These are phyloP conservation scores for Fusarium sp. DNA, from an alignment of 2,329 filamentous ascomycete genomes.

Conservation along the genomic window DNA sequence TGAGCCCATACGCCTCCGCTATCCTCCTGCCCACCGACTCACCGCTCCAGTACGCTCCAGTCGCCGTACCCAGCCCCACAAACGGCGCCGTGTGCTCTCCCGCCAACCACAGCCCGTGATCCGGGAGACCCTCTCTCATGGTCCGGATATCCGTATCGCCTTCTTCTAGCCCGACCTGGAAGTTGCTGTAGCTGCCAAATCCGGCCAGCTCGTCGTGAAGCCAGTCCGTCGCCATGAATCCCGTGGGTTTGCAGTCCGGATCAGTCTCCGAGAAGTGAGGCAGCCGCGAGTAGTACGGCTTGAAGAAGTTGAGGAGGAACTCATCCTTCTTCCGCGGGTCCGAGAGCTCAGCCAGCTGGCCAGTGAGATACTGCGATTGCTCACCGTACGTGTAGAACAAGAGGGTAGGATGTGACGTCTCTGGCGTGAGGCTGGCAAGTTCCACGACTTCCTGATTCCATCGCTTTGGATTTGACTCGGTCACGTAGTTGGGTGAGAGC, in stretches of 20 bases:
- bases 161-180: constrained; percentile 78
- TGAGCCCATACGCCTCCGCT: constrained; percentile 62
- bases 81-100: constrained; percentile 94
- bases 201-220: constrained; percentile 82
- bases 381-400: constrained; percentile 84
- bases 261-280: constrained; percentile 71
- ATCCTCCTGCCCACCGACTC: constrained; percentile 80
- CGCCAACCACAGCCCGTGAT: constrained; percentile 82
- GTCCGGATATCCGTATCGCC: constrained; percentile 78
- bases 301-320: constrained; percentile 75
- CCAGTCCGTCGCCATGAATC: constrained; percentile 80
- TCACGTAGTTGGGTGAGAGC: constrained; percentile 76
- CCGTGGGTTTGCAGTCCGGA: constrained; percentile 70
- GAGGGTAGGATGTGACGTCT: constrained; percentile 79
- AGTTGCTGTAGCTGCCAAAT: constrained; percentile 86
- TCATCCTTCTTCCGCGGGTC: constrained; percentile 61
- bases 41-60: constrained; percentile 92
- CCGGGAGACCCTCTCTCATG: constrained; percentile 72
- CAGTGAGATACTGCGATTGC: constrained; percentile 67
- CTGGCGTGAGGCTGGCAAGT: constrained; percentile 72
- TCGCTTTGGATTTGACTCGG: constrained; percentile 67
- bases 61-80: constrained; percentile 87
- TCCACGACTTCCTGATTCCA: constrained; percentile 86
- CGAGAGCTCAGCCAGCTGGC: constrained; percentile 54
- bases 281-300: constrained; percentile 81